Conservation (phyloP, 1,284 basidiomycete genomes). For the Cutaneotrichosporon cutaneum region DNA sequence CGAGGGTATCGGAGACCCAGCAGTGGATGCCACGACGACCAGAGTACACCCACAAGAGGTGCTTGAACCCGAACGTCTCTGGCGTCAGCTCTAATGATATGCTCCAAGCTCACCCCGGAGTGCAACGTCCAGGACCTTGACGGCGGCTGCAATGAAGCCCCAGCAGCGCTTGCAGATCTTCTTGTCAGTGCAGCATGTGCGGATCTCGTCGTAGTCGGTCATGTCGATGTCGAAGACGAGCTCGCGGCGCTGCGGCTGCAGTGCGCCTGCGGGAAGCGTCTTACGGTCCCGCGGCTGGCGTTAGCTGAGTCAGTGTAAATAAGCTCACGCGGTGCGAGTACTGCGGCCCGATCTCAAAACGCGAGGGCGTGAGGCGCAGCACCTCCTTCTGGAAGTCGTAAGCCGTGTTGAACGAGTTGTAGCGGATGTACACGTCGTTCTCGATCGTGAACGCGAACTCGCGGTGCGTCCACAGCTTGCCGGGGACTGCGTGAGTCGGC, state of each 20-base stretch:
- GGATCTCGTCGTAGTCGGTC: constrained; percentile 96
- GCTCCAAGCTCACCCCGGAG: constrained; percentile 62
- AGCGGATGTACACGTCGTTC: constrained; percentile 90
- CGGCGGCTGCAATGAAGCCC: constrained; percentile 90
- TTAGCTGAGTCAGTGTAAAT: not conserved
- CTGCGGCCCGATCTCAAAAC: constrained; percentile 96
- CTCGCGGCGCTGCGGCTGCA: constrained; percentile 80
- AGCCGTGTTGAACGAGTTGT: constrained; percentile 80
- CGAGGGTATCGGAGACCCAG: constrained; percentile 91
- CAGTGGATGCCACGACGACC: constrained; percentile 97
- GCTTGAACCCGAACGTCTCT: constrained; percentile 72
- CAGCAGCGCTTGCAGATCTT: constrained; percentile 92
- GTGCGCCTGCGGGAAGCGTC: constrained; percentile 70
- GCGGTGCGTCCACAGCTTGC: constrained; percentile 78
- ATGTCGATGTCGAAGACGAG: constrained; percentile 99
- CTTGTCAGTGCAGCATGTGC: constrained; percentile 91
- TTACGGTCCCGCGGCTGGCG: constrained; percentile 84
- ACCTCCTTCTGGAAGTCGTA: constrained; percentile 94
- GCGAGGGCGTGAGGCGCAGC: constrained; percentile 74
- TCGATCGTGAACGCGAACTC: constrained; percentile 96
- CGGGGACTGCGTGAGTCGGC: constrained; percentile 49
- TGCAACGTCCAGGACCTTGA: constrained; percentile 76
- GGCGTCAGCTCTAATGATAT: constrained; percentile 21
- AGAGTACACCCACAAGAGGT: constrained; percentile 96
- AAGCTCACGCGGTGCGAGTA: constrained; percentile 77